Evolutionary conservation across 2,329 filamentous ascomycete species (phyloP).

Genomic region (Verticillium dahliae): DNA sequence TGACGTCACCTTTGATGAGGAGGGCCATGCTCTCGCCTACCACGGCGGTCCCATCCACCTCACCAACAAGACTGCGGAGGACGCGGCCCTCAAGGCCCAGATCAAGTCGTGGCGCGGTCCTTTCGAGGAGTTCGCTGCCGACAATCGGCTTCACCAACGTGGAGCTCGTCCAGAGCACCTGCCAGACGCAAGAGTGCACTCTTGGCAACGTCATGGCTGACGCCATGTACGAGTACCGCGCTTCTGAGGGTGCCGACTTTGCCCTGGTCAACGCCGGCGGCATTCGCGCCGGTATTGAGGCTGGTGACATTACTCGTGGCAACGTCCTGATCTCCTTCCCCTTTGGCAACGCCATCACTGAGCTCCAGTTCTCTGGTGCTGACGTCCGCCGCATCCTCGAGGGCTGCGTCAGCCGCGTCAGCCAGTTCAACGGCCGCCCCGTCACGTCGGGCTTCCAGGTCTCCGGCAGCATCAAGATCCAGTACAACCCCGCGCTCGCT

Average conservation of each 20-base stretch:
- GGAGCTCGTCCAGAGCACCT: constrained; percentile 52
- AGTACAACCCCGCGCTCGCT: constrained; percentile 46
- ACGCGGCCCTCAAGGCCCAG: constrained; percentile 48
- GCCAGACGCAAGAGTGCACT: constrained; percentile 51
- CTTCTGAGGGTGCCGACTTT: constrained; percentile 38
- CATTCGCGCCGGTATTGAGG: constrained; percentile 56
- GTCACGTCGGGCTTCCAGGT: constrained; percentile 57
- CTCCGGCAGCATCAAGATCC: constrained; percentile 46
- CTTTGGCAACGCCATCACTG: constrained; percentile 58
- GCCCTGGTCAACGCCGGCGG: constrained; percentile 59
- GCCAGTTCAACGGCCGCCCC: constrained; percentile 43
- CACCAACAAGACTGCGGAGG: constrained; percentile 53
- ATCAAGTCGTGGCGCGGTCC: constrained; percentile 52
- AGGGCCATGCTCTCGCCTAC: constrained; percentile 57
- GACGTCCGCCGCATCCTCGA: constrained; percentile 52
- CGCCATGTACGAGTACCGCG: constrained; percentile 55
- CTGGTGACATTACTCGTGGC: constrained; percentile 55
- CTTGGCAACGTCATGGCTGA: constrained; percentile 50
- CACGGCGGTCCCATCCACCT: constrained; percentile 58
- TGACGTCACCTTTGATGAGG: constrained; percentile 54
- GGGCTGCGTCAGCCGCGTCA: constrained; percentile 48
- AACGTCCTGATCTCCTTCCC: constrained; percentile 59
- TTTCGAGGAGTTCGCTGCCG: constrained; percentile 52
- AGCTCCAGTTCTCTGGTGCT: constrained; percentile 45
- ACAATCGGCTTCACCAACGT: constrained; percentile 50